Evolutionary conservation across 352 stramenopile species (phyloP).

Genomic region (Phytophthora chlamydospora): DNA sequence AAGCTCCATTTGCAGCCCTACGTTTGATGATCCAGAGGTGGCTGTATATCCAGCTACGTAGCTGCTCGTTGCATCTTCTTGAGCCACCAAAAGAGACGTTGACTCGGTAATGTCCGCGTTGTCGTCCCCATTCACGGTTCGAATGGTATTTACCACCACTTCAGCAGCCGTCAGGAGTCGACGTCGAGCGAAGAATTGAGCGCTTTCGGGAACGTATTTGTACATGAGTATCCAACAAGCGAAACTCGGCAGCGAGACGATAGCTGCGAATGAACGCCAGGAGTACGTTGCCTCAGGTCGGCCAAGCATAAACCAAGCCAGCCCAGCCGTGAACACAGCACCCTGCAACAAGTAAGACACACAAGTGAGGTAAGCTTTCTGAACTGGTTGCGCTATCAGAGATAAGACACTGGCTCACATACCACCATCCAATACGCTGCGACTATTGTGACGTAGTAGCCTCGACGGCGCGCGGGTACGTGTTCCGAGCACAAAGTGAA

Average conservation of each 20-base stretch:
- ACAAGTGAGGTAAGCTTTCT: not conserved
- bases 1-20: constrained; percentile 25
- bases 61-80: not conserved
- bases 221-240: constrained; percentile 73
- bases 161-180: constrained; percentile 60
- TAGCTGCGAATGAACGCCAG: constrained; percentile 81
- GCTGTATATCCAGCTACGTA: constrained; percentile 13
- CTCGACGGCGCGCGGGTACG: constrained; percentile 72
- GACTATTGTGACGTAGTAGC: constrained; percentile 88
- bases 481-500: constrained; percentile 91
- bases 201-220: constrained; percentile 81
- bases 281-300: constrained; percentile 45
- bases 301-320: constrained; percentile 85
- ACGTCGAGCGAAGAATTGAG: constrained; percentile 67
- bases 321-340: constrained; percentile 80
- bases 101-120: constrained; percentile 12
- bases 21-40: not conserved
- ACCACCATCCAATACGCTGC: constrained; percentile 92
- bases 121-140: constrained; percentile 36
- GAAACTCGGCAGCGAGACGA: constrained; percentile 73
- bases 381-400: not conserved
- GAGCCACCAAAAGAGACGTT: constrained; percentile 11
- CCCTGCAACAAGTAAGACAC: constrained; percentile 38
- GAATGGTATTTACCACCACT: constrained; percentile 69
- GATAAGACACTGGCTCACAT: constrained; percentile 16